phyloP scores from a whole-genome alignment of 352 stramenopile genomes.

The Globisporangium yorkense region DNA sequence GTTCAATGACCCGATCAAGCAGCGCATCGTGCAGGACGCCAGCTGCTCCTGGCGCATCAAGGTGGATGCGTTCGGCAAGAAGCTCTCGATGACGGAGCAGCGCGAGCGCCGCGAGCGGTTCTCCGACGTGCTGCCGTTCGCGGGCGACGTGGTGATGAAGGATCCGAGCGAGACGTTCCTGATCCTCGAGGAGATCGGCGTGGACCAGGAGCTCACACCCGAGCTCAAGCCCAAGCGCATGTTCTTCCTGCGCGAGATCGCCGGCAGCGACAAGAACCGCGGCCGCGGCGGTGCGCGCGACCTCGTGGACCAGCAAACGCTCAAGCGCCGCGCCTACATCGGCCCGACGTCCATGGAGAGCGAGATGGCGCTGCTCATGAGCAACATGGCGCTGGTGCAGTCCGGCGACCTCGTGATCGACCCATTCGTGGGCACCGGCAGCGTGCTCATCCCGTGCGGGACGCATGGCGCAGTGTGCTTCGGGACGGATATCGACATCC shows the following conservation, averaged over 20 bases:
- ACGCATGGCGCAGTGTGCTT: conserved; percentile 91
- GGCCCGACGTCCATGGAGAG: conserved; percentile 97
- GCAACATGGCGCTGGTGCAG: conserved; percentile 74
- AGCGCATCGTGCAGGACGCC: conserved; percentile 35
- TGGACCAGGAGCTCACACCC: conserved; percentile 34
- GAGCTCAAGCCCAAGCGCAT: conserved; percentile 45
- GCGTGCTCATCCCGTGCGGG: conserved; percentile 93
- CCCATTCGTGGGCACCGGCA: conserved; percentile 97
- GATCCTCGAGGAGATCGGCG: conserved; percentile 67
- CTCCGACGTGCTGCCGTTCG: conserved; percentile 50
- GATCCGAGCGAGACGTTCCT: conserved; percentile 63
- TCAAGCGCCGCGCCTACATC: conserved; percentile 94
- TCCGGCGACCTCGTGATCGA: conserved; percentile 88
- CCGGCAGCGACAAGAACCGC: conserved; percentile 67
- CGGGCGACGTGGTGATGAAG: conserved; percentile 65
- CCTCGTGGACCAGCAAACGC: conserved; percentile 87
- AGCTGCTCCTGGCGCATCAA: conserved; percentile 68
- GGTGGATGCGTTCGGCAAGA: conserved; percentile 74
- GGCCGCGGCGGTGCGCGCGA: conserved; percentile 62
- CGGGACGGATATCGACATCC: conserved; percentile 96
- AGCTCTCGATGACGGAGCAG: conserved; percentile 71
- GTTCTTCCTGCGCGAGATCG: conserved; percentile 65
- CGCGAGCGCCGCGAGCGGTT: conserved; percentile 41
- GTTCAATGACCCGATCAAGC: conserved; percentile 33
- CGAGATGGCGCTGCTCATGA: conserved; percentile 97